Percentiles rank a stretch among this genome's conserved stretches.
phyloP scores from a whole-genome alignment of 768 basidiomycete species.

The Dioszegia hungarica region DNA sequence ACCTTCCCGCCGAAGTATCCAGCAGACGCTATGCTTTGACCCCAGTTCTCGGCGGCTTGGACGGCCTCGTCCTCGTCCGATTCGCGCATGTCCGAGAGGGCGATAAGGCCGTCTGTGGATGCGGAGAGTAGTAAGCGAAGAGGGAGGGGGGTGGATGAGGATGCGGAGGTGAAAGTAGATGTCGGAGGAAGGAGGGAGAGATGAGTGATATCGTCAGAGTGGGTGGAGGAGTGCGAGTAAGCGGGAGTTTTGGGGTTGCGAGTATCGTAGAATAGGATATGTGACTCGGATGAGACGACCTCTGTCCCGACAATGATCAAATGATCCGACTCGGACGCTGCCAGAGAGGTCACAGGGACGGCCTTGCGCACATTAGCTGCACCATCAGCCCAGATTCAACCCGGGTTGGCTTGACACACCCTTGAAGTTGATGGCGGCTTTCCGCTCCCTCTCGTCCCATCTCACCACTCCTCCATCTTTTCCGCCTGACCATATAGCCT shows the following conservation, averaged over 20 bases:
- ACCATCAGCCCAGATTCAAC: background rate
- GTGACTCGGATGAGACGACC: constrained; percentile 71
- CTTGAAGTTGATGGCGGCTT: constrained; percentile 35
- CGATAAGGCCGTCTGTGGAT: constrained; percentile 78
- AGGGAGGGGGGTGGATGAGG: constrained; percentile 33
- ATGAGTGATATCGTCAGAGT: constrained; percentile 87
- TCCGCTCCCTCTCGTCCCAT: constrained; percentile 46
- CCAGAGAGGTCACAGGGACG: constrained; percentile 39
- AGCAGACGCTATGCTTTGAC: constrained; percentile 70
- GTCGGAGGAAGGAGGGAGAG: constrained; percentile 56
- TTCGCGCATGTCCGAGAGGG: constrained; percentile 54
- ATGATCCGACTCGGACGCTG: constrained; percentile 44
- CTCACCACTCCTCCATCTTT: constrained; percentile 42
- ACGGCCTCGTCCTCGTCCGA: constrained; percentile 83
- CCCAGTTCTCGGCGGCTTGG: constrained; percentile 77
- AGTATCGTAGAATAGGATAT: constrained; percentile 80
- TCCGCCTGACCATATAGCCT: constrained; percentile 37
- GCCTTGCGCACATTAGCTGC: constrained; percentile 39
- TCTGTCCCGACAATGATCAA: constrained; percentile 80
- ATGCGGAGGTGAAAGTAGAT: constrained; percentile 26
- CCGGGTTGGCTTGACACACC: constrained; percentile 23
- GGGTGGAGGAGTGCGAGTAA: constrained; percentile 74
- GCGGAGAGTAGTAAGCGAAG: constrained; percentile 64
- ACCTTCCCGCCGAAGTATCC: constrained; percentile 59
- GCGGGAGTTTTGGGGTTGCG: constrained; percentile 67